Conservation (phyloP, 106 monocot genomes). For the Dioscorea dumetorum region DNA sequence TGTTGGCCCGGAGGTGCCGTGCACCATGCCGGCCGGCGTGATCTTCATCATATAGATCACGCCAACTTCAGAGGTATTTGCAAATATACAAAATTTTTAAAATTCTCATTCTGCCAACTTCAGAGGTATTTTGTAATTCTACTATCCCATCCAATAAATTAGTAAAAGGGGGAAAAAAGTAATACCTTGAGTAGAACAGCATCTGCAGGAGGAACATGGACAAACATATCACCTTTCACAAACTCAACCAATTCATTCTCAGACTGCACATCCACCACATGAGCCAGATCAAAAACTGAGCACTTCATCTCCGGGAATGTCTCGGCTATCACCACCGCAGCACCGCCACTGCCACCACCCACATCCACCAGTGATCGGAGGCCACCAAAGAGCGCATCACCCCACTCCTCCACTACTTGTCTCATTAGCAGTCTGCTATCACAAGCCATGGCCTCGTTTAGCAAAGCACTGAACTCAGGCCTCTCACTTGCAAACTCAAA, state of each 20-base stretch:
- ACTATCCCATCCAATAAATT: too few species aligned
- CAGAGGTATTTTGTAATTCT: too few species aligned
- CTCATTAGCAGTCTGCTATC: background rate
- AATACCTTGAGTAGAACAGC: conserved; percentile 6
- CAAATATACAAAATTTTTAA: too few species aligned
- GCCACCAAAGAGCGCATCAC: background rate
- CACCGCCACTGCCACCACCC: conserved; percentile 2
- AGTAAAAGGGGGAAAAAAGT: too few species aligned
- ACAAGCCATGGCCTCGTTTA: background rate
- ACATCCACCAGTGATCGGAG: conserved; percentile 10
- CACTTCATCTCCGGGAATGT: conserved; percentile 8
- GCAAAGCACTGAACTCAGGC: background rate
- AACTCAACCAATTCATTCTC: background rate
- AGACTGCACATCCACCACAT: background rate
- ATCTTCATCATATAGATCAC: too few species aligned
- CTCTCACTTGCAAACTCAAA: background rate
- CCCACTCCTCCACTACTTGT: background rate
- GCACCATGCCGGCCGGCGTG: too few species aligned
- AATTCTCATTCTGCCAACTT: too few species aligned
- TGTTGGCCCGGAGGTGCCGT: too few species aligned
- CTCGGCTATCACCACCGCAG: conserved; percentile 2
- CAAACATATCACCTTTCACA: conserved; percentile 9
- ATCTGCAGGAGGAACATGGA: conserved; percentile 1
- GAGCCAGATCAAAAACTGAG: conserved; percentile 8
- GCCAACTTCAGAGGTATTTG: too few species aligned